These are phyloP conservation scores for Termitomyces bulborhizus DNA, from an alignment of 768 basidiomycete species.

Conservation along the genomic window DNA sequence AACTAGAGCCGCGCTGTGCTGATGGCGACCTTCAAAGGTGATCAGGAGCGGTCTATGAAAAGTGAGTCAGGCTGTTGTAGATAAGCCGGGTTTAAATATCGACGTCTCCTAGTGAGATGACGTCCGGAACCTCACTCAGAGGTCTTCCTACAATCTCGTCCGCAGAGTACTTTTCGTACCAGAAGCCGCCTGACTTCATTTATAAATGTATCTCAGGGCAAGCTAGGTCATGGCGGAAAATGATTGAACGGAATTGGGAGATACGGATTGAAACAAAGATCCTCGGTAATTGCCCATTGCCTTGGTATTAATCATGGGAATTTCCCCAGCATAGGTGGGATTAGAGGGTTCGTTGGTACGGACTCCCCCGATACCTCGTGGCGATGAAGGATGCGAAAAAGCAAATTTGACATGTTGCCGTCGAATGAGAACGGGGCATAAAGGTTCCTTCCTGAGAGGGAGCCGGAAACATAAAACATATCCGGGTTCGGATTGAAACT, in stretches of 20 bases:
- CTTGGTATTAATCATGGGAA: constrained; percentile 43
- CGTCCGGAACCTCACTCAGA: constrained; percentile 21
- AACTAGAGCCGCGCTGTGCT: constrained; percentile 40
- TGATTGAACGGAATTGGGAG: constrained; percentile 22
- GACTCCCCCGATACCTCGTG: constrained; percentile 11
- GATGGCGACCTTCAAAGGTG: constrained; percentile 53
- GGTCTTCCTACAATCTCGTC: background rate
- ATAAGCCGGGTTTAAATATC: constrained; percentile 8
- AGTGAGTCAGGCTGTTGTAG: background rate
- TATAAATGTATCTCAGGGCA: constrained; percentile 5
- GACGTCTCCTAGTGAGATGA: constrained; percentile 37
- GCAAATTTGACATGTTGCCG: constrained; percentile 1
- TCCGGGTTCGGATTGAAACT: constrained; percentile 17
- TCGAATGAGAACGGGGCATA: constrained; percentile 24
- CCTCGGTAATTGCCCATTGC: constrained; percentile 42
- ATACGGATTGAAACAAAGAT: constrained; percentile 35
- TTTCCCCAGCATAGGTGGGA: constrained; percentile 11
- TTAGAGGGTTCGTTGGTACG: constrained; percentile 4
- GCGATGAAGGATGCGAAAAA: constrained; percentile 8
- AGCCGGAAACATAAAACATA: constrained; percentile 32
- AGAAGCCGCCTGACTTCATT: constrained; percentile 7
- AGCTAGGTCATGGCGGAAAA: constrained; percentile 9
- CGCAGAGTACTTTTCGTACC: no score
- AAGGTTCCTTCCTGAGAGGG: constrained; percentile 46
- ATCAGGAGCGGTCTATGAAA: constrained; percentile 40